phyloP scores from a whole-genome alignment of 805 yeast genomes.

The Lipomyces yamanashiensis region DNA sequence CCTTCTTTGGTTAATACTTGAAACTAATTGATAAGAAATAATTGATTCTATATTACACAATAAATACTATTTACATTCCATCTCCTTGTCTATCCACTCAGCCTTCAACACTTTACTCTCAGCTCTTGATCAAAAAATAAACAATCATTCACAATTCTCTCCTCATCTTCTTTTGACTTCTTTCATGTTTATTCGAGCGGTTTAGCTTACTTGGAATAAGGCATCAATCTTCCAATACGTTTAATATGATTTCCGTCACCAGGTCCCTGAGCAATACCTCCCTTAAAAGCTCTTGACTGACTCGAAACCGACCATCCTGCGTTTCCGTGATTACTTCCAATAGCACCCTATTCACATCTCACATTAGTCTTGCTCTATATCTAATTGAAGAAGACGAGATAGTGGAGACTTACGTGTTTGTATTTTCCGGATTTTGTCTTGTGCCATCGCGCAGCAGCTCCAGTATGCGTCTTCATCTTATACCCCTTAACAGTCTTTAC shows the following conservation, averaged over 20 bases:
- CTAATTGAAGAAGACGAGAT: background rate
- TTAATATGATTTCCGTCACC: constrained; percentile 31
- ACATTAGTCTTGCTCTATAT: background rate
- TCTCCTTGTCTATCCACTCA: background rate
- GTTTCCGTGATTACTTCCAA: constrained; percentile 32
- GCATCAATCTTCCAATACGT: constrained; percentile 22
- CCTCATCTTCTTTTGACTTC: background rate
- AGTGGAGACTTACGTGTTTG: constrained; percentile 28
- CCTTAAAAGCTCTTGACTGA: constrained; percentile 14
- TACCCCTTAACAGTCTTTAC: constrained; percentile 18
- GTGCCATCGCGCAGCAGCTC: constrained; percentile 32
- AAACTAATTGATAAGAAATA: no score
- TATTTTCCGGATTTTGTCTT: constrained; percentile 32
- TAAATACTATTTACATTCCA: background rate
- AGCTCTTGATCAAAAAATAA: no score
- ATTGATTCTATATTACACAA: no score
- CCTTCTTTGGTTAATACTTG: no score
- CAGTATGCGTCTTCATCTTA: constrained; percentile 35
- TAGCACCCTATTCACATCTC: constrained; percentile 19
- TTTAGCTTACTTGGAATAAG: constrained; percentile 20
- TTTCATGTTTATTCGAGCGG: background rate
- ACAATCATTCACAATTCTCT: no score
- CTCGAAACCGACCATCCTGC: constrained; percentile 26
- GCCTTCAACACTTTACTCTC: no score
- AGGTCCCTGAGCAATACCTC: constrained; percentile 25